Evolutionary conservation across 371 early-diverging fungal genomes (phyloP), one percentile per base, ranked within the genome.

Genomic region (Circinella umbellata): DNA sequence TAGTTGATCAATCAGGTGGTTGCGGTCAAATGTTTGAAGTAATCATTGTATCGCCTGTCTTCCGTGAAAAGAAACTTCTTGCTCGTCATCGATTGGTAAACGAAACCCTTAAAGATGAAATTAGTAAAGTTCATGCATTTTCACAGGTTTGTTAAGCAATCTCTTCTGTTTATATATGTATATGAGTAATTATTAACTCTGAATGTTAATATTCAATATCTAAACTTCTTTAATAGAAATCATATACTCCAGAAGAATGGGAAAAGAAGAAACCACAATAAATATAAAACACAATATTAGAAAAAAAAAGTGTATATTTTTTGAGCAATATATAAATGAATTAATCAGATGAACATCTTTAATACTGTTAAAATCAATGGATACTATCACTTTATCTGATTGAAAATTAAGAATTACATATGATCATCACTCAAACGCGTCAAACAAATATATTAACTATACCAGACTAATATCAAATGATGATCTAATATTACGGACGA

Each of bases 11-110:
- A 63, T 87, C 88, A 18, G 81, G 81, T 42, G 94, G 94, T 42
- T 94, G 94, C 77, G 94, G 94, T 35, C 91, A 92, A 75, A 89
- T 86, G 85, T 93, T 90, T 76, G 91, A 93, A 57, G 91, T 92
- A 34, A 71, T 88, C 39, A 91, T 94, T 48, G 93, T 94, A 3
- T 91, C 91, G 20, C 71, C 84, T 64, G 39, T 81, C 61, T 94
- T 94, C 73, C 89, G 87, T 67, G 92, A 91, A 54, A 91, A 90
- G 75, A 76, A 89, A 14, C 72, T 88, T 17, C 83, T 94, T 15
- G 88, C 89, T 65, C 86, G 91, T 74, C 94, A 94, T 69, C 84
- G 89, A 76, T 75, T 94, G 71, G 94, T 94, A 6, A 94, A 94
- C 73, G 92, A 92, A 59, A 84, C 88, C 0, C 80, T 89, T 64